phyloP scores from a whole-genome alignment of 306 rosid genomes.

The Cucumis sativus region Cucumber_9930_V3 NC_026657.2:15545501-15546000 shows the following conservation, averaged over 20 bases:
- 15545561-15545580: slow-evolving; percentile 60
- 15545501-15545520: slow-evolving; percentile 88
- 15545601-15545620: slow-evolving; percentile 29
- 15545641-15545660: slow-evolving; percentile 42
- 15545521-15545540: slow-evolving; percentile 76
- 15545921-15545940: slow-evolving; percentile 9
- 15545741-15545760: slow-evolving; percentile 25
- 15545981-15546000: neutral
- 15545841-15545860: slow-evolving; percentile 32
- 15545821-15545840: slow-evolving; percentile 47
- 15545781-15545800: slow-evolving; percentile 24
- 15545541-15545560: slow-evolving; percentile 62
- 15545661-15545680: slow-evolving; percentile 54
- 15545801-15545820: slow-evolving; percentile 46
- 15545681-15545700: slow-evolving; percentile 53
- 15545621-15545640: slow-evolving; percentile 33
- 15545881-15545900: slow-evolving; percentile 68
- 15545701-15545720: slow-evolving; percentile 42
- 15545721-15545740: slow-evolving; percentile 48
- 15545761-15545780: slow-evolving; percentile 22
- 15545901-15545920: slow-evolving; percentile 16
- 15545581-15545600: slow-evolving; percentile 29
- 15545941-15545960: slow-evolving; percentile 35
- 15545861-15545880: slow-evolving; percentile 25
- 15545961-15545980: neutral